Percentiles rank a stretch among this genome's conserved stretches.
Evolutionary conservation across 192 early-diverging fungal species (phyloP).

Genomic region (Coemansia sp.): DNA sequence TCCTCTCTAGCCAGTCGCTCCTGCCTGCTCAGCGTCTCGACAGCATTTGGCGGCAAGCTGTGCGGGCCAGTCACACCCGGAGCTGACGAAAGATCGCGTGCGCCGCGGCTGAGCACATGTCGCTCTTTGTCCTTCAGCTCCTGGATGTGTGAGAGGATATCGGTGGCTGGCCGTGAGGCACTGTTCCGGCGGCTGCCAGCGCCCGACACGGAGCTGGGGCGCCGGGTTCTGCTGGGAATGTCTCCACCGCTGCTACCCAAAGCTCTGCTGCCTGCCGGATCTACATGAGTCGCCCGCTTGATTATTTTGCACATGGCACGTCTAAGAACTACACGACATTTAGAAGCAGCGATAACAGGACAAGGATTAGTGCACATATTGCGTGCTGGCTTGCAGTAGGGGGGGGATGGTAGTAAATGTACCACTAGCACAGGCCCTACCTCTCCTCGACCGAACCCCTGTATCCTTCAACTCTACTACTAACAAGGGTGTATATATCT

Average conservation of each 20-base stretch:
- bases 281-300: constrained; percentile 13
- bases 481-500: neutral
- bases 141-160: constrained; percentile 51
- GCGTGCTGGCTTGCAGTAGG: neutral
- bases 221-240: constrained; percentile 5
- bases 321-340: constrained; percentile 31
- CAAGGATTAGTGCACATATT: neutral
- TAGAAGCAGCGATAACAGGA: neutral
- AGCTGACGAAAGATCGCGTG: constrained; percentile 14
- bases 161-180: constrained; percentile 26
- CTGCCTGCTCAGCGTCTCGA: constrained; percentile 40
- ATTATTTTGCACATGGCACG: constrained; percentile 38
- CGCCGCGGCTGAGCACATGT: constrained; percentile 40
- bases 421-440: neutral
- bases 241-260: neutral
- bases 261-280: neutral
- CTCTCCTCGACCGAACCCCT: neutral
- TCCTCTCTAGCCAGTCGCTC: constrained; percentile 49
- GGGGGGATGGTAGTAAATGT: neutral
- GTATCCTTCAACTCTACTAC: neutral
- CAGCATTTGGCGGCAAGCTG: constrained; percentile 8
- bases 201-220: constrained; percentile 1
- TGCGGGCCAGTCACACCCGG: neutral
- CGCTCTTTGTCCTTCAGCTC: constrained; percentile 52
- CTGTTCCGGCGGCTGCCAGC: constrained; percentile 31